Evolutionary conservation across 2,329 filamentous ascomycete genomes (phyloP), one percentile per base, ranked within the genome.

Genomic region (Ophiostoma tasmaniense): DNA sequence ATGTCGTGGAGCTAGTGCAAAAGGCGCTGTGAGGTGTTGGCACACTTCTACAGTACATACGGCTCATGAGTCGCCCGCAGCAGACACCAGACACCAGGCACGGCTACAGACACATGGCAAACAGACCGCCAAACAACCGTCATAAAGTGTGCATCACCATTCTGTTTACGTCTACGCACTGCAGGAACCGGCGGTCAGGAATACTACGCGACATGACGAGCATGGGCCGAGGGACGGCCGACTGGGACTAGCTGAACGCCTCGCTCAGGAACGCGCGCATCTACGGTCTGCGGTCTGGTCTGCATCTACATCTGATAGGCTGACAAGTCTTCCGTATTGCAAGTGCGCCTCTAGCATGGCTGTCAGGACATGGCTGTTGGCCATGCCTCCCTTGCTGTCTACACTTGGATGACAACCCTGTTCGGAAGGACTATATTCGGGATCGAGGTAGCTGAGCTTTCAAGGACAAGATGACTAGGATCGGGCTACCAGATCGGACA

Each of bases 1-100:
- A 90, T 73, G 76, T 90, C 6, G 76, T 90, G 59, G 88, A 90
- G 73, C 77, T 90, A 61, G 81, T 87, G 14, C 82, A 87, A 70
- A 83, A 85, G 72, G 83, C 88, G 11, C 73, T 88, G 33, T 64
- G n/a, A 55, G 50, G 50, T 45, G 42, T 17, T 45, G 14, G 2
- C 17, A 3, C 2, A 10, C 35, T 37, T 37, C 14, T 10, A 17
- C 28, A 20, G 55, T 2, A 17, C 30, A 35, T 6, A 17, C 50
- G 50, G 8, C 17, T 11, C 22, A 55, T 25, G 50, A 55, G n/a
- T 22, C 22, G 14, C 13, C n/a, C 50, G 28, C 30, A 17, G 28
- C 6, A 33, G 14, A 61, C 13, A 22, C 25, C 28, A 28, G n/a
- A n/a, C n/a, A n/a, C 33, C 33, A 33, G 33, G 33, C 33, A 33